phyloP scores from a whole-genome alignment of 257 asterid species.

The Jaltomata sinuosa region DNA sequence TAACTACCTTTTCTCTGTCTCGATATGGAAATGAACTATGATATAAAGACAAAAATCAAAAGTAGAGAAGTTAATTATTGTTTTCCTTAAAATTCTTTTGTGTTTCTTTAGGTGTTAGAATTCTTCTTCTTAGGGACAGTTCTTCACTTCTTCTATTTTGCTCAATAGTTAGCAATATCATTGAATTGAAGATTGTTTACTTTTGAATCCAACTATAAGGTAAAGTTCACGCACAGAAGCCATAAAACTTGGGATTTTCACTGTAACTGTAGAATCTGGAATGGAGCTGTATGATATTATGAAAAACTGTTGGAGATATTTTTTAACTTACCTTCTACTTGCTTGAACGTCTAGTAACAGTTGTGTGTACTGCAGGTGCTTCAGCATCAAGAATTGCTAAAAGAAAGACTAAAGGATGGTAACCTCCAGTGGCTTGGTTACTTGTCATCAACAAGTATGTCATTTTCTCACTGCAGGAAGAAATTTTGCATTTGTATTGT shows the following conservation, averaged over 20 bases:
- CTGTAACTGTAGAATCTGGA: not conserved
- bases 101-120: not conserved
- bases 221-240: not conserved
- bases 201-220: not conserved
- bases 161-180: not conserved
- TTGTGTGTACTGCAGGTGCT: constrained; percentile 36
- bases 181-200: not conserved
- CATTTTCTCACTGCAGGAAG: not conserved
- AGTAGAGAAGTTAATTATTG: not conserved
- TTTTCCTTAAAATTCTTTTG: not conserved
- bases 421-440: constrained; percentile 65
- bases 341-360: constrained; percentile 4
- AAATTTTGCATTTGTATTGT: not conserved
- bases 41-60: not conserved
- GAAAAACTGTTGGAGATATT: not conserved
- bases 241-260: not conserved
- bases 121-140: not conserved
- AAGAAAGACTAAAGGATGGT: constrained; percentile 43
- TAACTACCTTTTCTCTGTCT: not conserved
- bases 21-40: not conserved
- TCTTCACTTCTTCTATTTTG: too few relatives aligned
- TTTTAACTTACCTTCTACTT: not conserved
- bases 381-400: constrained; percentile 33
- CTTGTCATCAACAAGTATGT: constrained; percentile 81
- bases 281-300: not conserved